phyloP scores from a whole-genome alignment of 176 grass and related monocot species.

The Stipa capillata region DNA sequence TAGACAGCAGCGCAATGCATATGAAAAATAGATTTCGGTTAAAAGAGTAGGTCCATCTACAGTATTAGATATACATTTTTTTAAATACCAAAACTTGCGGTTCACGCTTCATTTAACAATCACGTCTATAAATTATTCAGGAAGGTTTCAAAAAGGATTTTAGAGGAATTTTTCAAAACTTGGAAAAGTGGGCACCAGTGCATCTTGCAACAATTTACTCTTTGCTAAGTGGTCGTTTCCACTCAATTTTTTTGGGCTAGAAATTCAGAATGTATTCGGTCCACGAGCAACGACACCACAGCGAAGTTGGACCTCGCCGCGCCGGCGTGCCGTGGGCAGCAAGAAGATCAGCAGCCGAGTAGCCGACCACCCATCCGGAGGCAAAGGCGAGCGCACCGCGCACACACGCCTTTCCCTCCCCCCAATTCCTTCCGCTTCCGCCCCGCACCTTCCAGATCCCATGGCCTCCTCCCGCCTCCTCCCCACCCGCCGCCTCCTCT shows the following conservation, averaged over 20 bases:
- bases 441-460: constrained; percentile 27
- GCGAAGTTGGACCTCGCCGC: not conserved
- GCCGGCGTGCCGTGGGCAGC: constrained; percentile 35
- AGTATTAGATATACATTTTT: too few species aligned
- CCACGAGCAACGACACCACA: not conserved
- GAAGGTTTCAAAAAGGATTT: too few species aligned
- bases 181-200: not conserved
- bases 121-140: too few species aligned
- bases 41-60: too few species aligned
- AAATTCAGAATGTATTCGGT: not conserved
- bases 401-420: not conserved
- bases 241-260: not conserved
- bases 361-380: constrained; percentile 24
- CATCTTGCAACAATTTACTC: not conserved
- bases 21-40: too few species aligned
- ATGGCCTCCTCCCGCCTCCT: constrained; percentile 48
- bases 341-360: constrained; percentile 28
- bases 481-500: constrained; percentile 46
- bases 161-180: not conserved
- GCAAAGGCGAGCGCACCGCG: constrained; percentile 4
- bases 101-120: too few species aligned
- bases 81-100: too few species aligned
- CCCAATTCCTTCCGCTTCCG: not conserved
- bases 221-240: too few species aligned
- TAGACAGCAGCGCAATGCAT: too few species aligned